Conservation (phyloP, 176 grass and related monocot genomes). For the Puya raimondii region DNA sequence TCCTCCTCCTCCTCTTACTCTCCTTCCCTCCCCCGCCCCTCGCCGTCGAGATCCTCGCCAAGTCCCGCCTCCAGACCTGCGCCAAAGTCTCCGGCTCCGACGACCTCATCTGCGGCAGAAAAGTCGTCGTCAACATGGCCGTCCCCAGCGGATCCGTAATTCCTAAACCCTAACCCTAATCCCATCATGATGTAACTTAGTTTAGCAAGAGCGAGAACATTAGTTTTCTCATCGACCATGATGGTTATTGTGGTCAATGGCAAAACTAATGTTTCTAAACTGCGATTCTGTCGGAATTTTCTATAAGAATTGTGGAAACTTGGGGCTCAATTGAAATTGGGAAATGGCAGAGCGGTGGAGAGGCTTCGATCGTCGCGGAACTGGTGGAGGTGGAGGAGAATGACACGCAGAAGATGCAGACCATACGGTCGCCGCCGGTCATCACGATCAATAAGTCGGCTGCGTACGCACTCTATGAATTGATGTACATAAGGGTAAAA, state of each 20-base stretch:
- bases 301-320: too few species aligned
- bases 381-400: slow-evolving; percentile 54
- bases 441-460: slow-evolving; percentile 66
- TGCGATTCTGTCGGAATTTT: too few species aligned
- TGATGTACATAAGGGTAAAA: slow-evolving; percentile 58
- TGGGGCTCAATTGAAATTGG: too few species aligned
- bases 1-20: slow-evolving; percentile 14
- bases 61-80: slow-evolving; percentile 53
- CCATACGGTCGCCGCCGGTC: slow-evolving; percentile 38
- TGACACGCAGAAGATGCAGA: slow-evolving; percentile 25
- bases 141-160: slow-evolving; percentile 59
- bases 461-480: slow-evolving; percentile 37
- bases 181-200: too few species aligned
- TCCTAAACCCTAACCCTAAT: background rate
- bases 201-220: too few species aligned
- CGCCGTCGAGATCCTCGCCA: slow-evolving; percentile 57
- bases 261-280: too few species aligned
- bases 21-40: background rate
- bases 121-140: slow-evolving; percentile 62
- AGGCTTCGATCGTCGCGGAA: slow-evolving; percentile 59
- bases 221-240: too few species aligned
- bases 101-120: slow-evolving; percentile 40
- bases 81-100: slow-evolving; percentile 26
- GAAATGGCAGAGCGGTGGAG: slow-evolving; percentile 50
- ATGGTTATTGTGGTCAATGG: background rate